Evolutionary conservation across 805 yeast species (phyloP).

Genomic region (Nakazawaea ernobii): DNA sequence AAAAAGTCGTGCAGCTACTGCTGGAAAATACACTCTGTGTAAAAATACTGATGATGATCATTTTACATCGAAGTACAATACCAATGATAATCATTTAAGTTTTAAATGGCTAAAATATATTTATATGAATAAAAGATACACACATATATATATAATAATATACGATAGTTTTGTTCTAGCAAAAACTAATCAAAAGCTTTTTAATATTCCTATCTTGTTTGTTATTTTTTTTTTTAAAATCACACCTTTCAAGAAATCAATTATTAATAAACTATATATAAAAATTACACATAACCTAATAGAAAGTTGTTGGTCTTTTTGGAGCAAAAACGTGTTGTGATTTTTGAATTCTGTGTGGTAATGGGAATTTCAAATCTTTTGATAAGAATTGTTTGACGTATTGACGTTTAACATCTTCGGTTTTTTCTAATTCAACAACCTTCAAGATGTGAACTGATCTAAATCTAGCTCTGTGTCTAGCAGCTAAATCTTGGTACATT

Average conservation of each 20-base stretch:
- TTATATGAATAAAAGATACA: background rate
- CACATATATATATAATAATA: background rate
- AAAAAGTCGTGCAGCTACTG: background rate
- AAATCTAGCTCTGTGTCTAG: conserved; percentile 99
- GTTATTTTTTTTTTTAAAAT: background rate
- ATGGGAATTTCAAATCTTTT: conserved; percentile 98
- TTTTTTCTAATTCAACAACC: conserved; percentile 98
- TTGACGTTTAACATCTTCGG: conserved; percentile 98
- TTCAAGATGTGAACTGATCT: conserved; percentile 98
- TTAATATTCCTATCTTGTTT: background rate
- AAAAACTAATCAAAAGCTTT: background rate
- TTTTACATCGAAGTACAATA: too few relatives aligned
- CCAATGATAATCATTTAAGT: too few relatives aligned
- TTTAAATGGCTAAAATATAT: background rate
- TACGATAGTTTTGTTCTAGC: background rate
- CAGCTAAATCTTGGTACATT: conserved; percentile 99
- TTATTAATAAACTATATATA: conserved; percentile 1
- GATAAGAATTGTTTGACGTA: conserved; percentile 96
- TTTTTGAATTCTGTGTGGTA: conserved; percentile 98
- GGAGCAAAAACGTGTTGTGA: conserved; percentile 81
- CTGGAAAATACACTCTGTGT: too few relatives aligned
- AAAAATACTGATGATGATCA: too few relatives aligned
- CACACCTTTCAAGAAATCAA: conserved; percentile 3
- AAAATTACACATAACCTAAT: conserved; percentile 44
- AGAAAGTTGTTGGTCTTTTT: conserved; percentile 96